Evolutionary conservation across 1,139 yeast genomes (phyloP).

Genomic region (Sugiyamaella novakii): DNA sequence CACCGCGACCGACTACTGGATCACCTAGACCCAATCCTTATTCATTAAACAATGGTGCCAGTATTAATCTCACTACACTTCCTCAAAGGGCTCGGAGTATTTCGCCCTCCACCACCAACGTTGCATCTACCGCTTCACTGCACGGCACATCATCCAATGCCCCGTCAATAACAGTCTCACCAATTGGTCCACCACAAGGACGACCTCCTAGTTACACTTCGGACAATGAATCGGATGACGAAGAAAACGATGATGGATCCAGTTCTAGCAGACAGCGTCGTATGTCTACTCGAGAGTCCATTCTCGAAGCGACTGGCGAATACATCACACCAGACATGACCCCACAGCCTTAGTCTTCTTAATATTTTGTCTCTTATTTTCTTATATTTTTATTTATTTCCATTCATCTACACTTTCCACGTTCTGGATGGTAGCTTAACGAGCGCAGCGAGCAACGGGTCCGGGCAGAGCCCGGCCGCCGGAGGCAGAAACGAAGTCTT

Average conservation of each 20-base stretch:
- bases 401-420: no score
- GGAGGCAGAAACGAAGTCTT: no score
- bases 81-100: slow-evolving; percentile 12
- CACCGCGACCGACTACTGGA: not conserved
- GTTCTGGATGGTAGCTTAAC: no score
- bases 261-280: slow-evolving; percentile 2
- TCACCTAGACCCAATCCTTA: slow-evolving; percentile 4
- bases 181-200: slow-evolving; percentile 12
- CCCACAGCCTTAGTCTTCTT: slow-evolving; percentile 10
- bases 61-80: slow-evolving; percentile 27
- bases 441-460: no score
- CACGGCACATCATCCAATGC: no score
- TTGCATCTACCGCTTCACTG: slow-evolving; percentile 7
- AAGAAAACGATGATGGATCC: slow-evolving; percentile 15
- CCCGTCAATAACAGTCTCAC: slow-evolving; percentile 5
- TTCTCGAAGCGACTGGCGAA: slow-evolving; percentile 14
- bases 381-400: not conserved
- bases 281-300: slow-evolving; percentile 16
- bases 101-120: slow-evolving; percentile 9
- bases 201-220: slow-evolving; percentile 38
- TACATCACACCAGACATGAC: slow-evolving; percentile 10
- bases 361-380: slow-evolving; percentile 1
- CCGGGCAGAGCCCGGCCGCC: not conserved
- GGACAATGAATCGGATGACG: slow-evolving; percentile 26
- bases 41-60: slow-evolving; percentile 23